Evolutionary conservation across 1,139 yeast species (phyloP).

Genomic region (Meyerozyma guilliermondii): DNA sequence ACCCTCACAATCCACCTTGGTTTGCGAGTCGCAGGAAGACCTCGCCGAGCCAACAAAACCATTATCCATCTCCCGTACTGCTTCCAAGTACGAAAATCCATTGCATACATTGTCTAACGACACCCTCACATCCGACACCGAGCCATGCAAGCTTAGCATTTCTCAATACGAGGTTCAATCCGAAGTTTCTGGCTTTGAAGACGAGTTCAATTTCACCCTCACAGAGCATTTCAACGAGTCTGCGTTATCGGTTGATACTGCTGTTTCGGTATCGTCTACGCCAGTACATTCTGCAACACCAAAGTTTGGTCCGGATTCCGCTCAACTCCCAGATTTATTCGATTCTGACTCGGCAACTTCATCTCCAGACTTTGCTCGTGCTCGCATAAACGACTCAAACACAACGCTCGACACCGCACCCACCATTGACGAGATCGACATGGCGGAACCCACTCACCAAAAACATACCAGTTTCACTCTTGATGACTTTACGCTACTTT

Average conservation of each 20-base stretch:
- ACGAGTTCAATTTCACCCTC: neutral
- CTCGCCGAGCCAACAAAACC: conserved; percentile 18
- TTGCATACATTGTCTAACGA: conserved; percentile 1
- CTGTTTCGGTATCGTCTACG: neutral
- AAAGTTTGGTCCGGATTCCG: too few species aligned
- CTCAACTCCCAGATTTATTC: too few species aligned
- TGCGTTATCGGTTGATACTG: neutral
- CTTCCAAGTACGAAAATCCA: neutral
- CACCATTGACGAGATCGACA: neutral
- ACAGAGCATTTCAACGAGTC: neutral
- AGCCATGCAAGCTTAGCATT: conserved; percentile 1
- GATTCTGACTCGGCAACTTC: neutral
- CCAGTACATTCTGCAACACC: too few species aligned
- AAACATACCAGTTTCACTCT: neutral
- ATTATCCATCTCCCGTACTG: conserved; percentile 16
- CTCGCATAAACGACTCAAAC: neutral
- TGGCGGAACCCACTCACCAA: neutral
- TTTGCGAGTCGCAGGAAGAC: conserved; percentile 11
- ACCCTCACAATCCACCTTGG: conserved; percentile 24
- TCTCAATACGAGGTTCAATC: neutral
- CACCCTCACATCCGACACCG: conserved; percentile 1
- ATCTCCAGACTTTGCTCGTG: neutral
- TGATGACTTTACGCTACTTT: neutral
- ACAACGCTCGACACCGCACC: neutral
- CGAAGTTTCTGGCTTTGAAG: neutral